Percentiles rank a stretch among this genome's conserved stretches.
Evolutionary conservation across 192 early-diverging fungal species (phyloP).

Genomic region (Entophlyctis helioformis): DNA sequence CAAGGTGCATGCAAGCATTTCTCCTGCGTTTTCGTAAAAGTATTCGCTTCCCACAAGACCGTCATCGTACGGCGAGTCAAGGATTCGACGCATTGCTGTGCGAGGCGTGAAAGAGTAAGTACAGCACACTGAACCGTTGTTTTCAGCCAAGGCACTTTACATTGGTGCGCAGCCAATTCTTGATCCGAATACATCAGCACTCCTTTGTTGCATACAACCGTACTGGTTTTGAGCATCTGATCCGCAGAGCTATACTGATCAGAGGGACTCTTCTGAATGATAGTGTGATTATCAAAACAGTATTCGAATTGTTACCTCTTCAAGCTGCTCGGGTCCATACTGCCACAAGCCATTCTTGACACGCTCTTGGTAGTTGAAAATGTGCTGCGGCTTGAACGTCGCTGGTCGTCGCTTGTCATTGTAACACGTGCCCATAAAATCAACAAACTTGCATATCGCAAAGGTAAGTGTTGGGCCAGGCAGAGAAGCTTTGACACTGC

Average conservation of each 20-base stretch:
- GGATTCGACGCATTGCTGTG: too few species aligned
- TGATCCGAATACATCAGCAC: slow-evolving; percentile 14
- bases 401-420: slow-evolving; percentile 44
- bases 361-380: slow-evolving; percentile 28
- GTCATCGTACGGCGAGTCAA: slow-evolving; percentile 30
- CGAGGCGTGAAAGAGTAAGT: too few species aligned
- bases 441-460: slow-evolving; percentile 16
- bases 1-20: slow-evolving; percentile 21
- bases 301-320: too few species aligned
- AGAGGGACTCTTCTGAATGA: too few species aligned
- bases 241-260: not conserved
- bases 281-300: too few species aligned
- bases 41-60: slow-evolving; percentile 25
- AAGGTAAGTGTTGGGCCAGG: not conserved
- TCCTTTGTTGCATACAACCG: slow-evolving; percentile 19
- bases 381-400: slow-evolving; percentile 27
- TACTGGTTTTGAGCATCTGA: slow-evolving; percentile 29
- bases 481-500: too few species aligned
- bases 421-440: slow-evolving; percentile 42
- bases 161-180: not conserved
- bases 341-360: slow-evolving; percentile 36
- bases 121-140: too few species aligned
- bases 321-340: slow-evolving; percentile 44
- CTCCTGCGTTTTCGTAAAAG: slow-evolving; percentile 34
- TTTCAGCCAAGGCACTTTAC: too few species aligned